Base-by-base conservation (phyloP, 192 early-diverging fungal species). In the Tieghemiomyces parasiticus region DNA sequence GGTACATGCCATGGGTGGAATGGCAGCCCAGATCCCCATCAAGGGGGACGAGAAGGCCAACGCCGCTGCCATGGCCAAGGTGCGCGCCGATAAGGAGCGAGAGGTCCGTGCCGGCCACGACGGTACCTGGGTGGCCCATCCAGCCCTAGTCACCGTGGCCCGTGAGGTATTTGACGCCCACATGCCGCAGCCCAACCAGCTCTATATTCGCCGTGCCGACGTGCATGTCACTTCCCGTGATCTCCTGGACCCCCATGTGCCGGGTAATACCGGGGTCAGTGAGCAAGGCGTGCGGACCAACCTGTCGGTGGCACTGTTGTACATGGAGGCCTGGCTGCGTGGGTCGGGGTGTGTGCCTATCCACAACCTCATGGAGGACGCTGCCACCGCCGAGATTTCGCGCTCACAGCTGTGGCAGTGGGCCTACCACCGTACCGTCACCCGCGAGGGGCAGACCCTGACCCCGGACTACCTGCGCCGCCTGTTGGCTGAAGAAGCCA, bases 1-100 rank as follows among this genome's bases (percentile, higher is more conserved):
- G 53, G 95, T 97, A 20, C 95, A 97, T 66, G 95, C 95, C 35
- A 97, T 97, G 95, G 95, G 95, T 65, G 95, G 95, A 35, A 97
- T 97, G 95, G 91, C 95, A 32, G 95, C 95, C 47, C 89, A 92
- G 74, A 97, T 97, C 70, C 95, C 95, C 58, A 94, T 97, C 83
- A 93, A 93, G 82, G 84, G 89, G 78, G 83, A 97, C 70, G 62
- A 76, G 54, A 70, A 79, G 44, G 92, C 92, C 47, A 97, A 97
- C 78, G 78, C 88, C 61, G 82, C 84, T 24, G 92, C 91, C 50
- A 85, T 94, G 73, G 78, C 80, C 68, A 95, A 95, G 81, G 95
- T 97, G 46, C 83, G 87, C 64, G 83, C 85, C 54, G 95, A 97
- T 72, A 97, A 97, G 78, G 76, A 85, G 58, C 86, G 95, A 71